These are phyloP conservation scores for Calocera viscosa DNA, from an alignment of 768 basidiomycete genomes.

Conservation along the genomic window DNA sequence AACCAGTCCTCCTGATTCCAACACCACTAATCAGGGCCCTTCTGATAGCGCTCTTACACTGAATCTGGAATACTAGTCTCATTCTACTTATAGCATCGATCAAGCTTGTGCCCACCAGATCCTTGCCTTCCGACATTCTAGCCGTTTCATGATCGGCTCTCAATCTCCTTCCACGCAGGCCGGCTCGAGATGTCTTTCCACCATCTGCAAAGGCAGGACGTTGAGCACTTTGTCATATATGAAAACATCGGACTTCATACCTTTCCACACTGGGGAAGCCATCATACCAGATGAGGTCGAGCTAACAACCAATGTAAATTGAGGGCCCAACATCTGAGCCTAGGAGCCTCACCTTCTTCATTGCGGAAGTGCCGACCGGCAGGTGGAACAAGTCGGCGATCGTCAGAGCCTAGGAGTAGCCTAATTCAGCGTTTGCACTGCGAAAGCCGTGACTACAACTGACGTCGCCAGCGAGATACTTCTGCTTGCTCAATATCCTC, in stretches of 20 bases:
- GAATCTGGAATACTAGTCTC: no score
- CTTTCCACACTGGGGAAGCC: background rate
- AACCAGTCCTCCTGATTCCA: no score
- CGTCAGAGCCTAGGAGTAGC: background rate
- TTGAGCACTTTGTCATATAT: background rate
- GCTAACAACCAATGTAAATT: background rate
- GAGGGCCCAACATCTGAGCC: background rate
- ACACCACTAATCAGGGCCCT: no score
- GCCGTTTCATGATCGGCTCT: background rate
- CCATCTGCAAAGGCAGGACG: constrained; percentile 28
- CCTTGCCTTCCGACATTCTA: background rate
- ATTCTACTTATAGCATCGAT: no score
- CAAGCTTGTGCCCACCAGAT: background rate
- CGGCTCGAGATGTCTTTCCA: constrained; percentile 39
- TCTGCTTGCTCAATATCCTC: constrained; percentile 41
- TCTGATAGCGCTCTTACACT: no score
- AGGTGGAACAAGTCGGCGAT: constrained; percentile 36
- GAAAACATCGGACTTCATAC: background rate
- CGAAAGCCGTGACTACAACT: no score
- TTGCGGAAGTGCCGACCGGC: constrained; percentile 27
- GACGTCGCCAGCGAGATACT: constrained; percentile 38
- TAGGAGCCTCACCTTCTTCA: background rate
- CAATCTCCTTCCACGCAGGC: constrained; percentile 33
- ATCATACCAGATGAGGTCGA: background rate
- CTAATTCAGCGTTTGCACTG: background rate